Conservation (phyloP, 1,284 basidiomycete species). For the Earliella scabrosa region DNA sequence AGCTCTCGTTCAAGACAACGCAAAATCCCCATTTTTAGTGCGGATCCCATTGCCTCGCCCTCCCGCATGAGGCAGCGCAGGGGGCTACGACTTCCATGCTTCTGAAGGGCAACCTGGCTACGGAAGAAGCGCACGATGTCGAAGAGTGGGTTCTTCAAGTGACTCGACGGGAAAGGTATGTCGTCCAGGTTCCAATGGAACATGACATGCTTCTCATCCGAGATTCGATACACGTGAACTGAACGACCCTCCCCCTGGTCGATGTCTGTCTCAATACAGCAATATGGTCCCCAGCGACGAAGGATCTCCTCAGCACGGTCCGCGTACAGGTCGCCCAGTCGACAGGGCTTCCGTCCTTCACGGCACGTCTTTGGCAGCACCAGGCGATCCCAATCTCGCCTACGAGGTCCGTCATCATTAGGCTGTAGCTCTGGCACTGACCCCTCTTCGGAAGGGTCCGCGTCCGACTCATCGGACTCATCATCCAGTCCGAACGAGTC, state of each 20-base stretch:
- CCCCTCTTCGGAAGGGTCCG: too few relatives aligned
- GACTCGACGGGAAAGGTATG: background rate
- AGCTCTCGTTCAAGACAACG: background rate
- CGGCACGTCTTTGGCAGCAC: background rate
- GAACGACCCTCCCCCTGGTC: background rate
- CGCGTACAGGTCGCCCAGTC: conserved; percentile 1
- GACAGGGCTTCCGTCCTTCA: background rate
- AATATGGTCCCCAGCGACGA: background rate
- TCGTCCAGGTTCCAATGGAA: conserved; percentile 5
- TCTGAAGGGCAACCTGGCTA: conserved; percentile 1
- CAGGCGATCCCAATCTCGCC: background rate
- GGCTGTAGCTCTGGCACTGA: background rate
- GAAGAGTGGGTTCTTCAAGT: background rate
- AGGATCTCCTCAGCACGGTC: background rate
- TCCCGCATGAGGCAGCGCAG: background rate
- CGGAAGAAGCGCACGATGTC: too few relatives aligned
- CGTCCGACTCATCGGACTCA: too few relatives aligned
- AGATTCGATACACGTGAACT: conserved; percentile 1
- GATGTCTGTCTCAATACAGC: background rate
- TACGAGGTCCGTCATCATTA: background rate
- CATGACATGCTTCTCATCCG: background rate
- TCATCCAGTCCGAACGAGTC: too few relatives aligned
- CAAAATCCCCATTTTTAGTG: background rate
- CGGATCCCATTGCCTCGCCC: conserved; percentile 3
- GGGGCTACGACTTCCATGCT: background rate